Evolutionary conservation across 1,139 yeast genomes (phyloP).

Genomic region (Yamadazyma sp.): DNA sequence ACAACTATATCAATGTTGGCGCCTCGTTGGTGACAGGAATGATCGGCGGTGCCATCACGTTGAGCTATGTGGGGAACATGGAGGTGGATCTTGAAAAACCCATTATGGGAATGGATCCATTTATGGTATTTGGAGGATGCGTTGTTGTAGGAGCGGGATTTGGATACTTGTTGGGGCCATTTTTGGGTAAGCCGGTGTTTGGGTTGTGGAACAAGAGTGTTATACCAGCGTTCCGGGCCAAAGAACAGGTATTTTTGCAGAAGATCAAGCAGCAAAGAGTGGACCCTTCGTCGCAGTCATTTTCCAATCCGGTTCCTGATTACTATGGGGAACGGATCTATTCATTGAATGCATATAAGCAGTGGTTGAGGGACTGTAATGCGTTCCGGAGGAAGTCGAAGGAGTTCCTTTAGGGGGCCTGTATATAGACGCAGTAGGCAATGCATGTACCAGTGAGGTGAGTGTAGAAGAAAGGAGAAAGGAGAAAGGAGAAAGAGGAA

Average conservation of each 20-base stretch:
- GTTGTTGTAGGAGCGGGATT: conserved; percentile 68
- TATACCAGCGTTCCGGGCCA: conserved; percentile 48
- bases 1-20: conserved; percentile 65
- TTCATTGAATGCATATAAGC: conserved; percentile 80
- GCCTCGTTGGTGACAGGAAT: conserved; percentile 70
- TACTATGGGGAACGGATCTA: conserved; percentile 96
- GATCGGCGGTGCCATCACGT: conserved; percentile 67
- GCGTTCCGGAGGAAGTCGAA: conserved; percentile 84
- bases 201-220: conserved; percentile 49
- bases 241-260: conserved; percentile 72
- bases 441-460: too few species aligned
- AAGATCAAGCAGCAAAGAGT: conserved; percentile 79
- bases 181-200: conserved; percentile 73
- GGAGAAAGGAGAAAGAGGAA: too few species aligned
- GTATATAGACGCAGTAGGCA: too few species aligned
- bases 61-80: conserved; percentile 74
- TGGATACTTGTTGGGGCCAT: conserved; percentile 84
- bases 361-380: conserved; percentile 94
- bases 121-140: conserved; percentile 70
- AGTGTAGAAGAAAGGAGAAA: too few species aligned
- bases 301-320: conserved; percentile 95
- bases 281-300: conserved; percentile 89
- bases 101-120: conserved; percentile 83
- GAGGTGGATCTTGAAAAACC: conserved; percentile 83
- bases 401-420: conserved; percentile 56